These are phyloP conservation scores for Amanita pseudoporphyria DNA, from an alignment of 768 basidiomycete genomes.

Conservation along the genomic window DNA sequence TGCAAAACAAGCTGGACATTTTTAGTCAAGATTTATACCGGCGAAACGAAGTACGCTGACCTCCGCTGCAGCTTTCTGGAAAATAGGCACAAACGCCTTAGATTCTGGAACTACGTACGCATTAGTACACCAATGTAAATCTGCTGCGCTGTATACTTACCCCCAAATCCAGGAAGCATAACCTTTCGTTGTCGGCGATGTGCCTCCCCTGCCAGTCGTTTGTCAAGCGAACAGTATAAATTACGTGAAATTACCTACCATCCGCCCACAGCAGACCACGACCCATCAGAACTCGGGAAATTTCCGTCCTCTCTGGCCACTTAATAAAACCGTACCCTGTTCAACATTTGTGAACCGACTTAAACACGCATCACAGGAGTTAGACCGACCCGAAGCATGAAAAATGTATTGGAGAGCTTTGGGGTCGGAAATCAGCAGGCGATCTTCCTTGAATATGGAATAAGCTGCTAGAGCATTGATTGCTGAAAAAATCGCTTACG, in stretches of 20 bases:
- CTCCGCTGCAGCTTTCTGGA: conserved; percentile 33
- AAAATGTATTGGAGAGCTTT: conserved; percentile 51
- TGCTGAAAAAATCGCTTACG: conserved; percentile 20
- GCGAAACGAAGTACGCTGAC: conserved; percentile 21
- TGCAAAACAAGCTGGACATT: conserved; percentile 31
- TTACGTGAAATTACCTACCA: conserved; percentile 24
- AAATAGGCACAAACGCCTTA: conserved; percentile 40
- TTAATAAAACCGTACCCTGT: conserved; percentile 46
- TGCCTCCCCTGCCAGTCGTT: conserved; percentile 22
- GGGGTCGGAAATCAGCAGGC: conserved; percentile 43
- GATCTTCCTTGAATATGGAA: conserved; percentile 33
- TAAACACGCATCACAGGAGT: conserved; percentile 1
- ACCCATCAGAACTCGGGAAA: conserved; percentile 40
- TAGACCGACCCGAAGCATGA: conserved; percentile 35
- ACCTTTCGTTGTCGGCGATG: conserved; percentile 47
- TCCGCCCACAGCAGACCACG: conserved; percentile 47
- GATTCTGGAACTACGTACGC: conserved; percentile 29
- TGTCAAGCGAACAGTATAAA: neutral
- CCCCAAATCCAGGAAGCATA: conserved; percentile 47
- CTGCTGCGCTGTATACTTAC: conserved; percentile 14
- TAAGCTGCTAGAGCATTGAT: neutral
- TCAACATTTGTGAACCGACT: conserved; percentile 3
- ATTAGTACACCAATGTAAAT: neutral
- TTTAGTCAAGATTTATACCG: conserved; percentile 12
- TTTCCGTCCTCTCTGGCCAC: conserved; percentile 38